A percentile compares a stretch with the other conserved stretches of the same genome.
phyloP scores from a whole-genome alignment of 2,329 filamentous ascomycete species.

The Neoscytalidium dimidiatum region DNA sequence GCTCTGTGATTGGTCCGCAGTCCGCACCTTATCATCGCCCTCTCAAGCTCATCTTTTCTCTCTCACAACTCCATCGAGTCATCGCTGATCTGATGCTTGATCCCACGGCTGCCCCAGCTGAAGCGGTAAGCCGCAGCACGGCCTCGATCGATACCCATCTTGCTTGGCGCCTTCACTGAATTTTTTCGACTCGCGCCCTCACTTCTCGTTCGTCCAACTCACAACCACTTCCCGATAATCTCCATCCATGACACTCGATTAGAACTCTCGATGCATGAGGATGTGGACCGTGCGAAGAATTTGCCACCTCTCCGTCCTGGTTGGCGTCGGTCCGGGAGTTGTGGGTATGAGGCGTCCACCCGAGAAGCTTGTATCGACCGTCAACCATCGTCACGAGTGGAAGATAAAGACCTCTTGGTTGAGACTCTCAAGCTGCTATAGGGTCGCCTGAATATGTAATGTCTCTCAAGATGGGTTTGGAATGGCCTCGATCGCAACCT shows the following conservation, averaged over 20 bases:
- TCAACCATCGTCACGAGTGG: neutral
- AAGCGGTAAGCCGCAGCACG: neutral
- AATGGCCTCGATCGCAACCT: too few species aligned
- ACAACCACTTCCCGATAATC: neutral
- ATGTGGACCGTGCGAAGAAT: neutral
- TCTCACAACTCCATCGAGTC: conserved; percentile 16
- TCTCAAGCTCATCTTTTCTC: neutral
- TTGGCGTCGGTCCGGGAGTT: neutral
- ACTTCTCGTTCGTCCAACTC: neutral
- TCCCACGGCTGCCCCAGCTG: too few species aligned
- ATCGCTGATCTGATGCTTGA: neutral
- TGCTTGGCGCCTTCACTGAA: neutral
- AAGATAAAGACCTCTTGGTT: neutral
- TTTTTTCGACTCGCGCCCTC: neutral
- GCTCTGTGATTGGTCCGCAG: neutral
- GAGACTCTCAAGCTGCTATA: too few species aligned
- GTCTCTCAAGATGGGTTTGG: too few species aligned
- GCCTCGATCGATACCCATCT: neutral
- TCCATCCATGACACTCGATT: neutral
- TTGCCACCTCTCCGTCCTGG: neutral
- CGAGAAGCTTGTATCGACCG: conserved; percentile 9
- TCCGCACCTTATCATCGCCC: neutral
- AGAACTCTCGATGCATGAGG: neutral
- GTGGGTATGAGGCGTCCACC: conserved; percentile 7
- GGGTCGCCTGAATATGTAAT: too few species aligned